Conservation (phyloP, 2,329 filamentous ascomycete genomes). For the Penicillium oxalicum region DNA sequence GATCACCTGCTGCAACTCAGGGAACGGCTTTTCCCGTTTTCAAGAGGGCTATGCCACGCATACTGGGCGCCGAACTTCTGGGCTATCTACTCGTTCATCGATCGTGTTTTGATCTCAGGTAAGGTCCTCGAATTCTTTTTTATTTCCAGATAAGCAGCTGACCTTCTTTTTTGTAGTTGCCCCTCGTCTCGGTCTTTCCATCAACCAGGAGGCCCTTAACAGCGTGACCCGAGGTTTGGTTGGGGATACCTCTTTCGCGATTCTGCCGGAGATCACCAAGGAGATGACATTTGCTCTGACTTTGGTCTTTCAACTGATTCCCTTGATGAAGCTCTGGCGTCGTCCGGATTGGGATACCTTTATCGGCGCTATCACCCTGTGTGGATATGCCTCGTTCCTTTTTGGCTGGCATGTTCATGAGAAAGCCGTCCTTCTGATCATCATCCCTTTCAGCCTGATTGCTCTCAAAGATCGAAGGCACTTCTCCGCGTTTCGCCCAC, state of each 20-base stretch:
- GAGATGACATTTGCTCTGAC: slow-evolving; percentile 76
- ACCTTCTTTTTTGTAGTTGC: slow-evolving; percentile 56
- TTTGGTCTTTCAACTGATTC: slow-evolving; percentile 71
- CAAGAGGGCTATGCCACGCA: slow-evolving; percentile 86
- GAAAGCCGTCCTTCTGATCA: slow-evolving; percentile 88
- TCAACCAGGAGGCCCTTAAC: slow-evolving; percentile 69
- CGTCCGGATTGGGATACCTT: slow-evolving; percentile 83
- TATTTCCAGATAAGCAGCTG: background rate
- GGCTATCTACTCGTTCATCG: slow-evolving; percentile 91
- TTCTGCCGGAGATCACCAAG: slow-evolving; percentile 80
- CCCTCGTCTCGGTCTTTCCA: slow-evolving; percentile 66
- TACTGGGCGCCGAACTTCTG: slow-evolving; percentile 98
- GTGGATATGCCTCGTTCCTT: slow-evolving; percentile 91
- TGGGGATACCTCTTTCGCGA: slow-evolving; percentile 88
- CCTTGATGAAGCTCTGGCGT: slow-evolving; percentile 74
- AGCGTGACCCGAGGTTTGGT: slow-evolving; percentile 91
- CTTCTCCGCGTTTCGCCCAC: slow-evolving; percentile 81
- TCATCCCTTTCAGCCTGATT: slow-evolving; percentile 90
- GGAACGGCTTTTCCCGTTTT: slow-evolving; percentile 85
- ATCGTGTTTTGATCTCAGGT: slow-evolving; percentile 77
- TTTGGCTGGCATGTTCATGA: slow-evolving; percentile 99
- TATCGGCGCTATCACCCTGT: slow-evolving; percentile 81
- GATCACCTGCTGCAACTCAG: slow-evolving; percentile 79
- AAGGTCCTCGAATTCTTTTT: background rate
- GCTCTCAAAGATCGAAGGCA: slow-evolving; percentile 85